Base-by-base conservation (phyloP, 148 eudicot genomes). In the Chenopodium quinoa region DNA sequence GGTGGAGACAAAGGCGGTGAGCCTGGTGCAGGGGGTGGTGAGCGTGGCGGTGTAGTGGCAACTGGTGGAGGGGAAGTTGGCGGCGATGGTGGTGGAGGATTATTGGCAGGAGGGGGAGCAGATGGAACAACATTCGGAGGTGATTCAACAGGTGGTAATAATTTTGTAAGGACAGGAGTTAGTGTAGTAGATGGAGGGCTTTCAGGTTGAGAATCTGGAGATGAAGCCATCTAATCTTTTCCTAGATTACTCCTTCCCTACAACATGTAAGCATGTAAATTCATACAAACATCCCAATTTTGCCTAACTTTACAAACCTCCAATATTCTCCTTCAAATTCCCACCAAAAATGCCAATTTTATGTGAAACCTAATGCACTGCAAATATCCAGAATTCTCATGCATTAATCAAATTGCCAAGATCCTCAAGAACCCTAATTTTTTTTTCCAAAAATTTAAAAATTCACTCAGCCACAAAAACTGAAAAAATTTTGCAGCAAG, bases 171-270 rank as follows among this genome's bases (percentile, higher is more conserved):
- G 84, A 77, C 46, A 78, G 78, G 8, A 82, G 54, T 76, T 34
- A 79, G 54, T 58, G 75, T 80, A 56, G 62, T 12, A 75, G 40
- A 25, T 14, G 88, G 86, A 80, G 87, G 78, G 37, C 52, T 17
- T 81, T 81, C 71, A 34, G 91, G 84, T 65, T 86, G 82, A 68
- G 91, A 82, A 79, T 73, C 50, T 17, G 94, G 92, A 65, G 87
- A 78, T 79, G 91, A 87, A 80, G 94, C 89, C 98, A 94, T 94
- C 62, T 64, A 56, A 34, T 56, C 62, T 14, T 56, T 56, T 14
- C 79, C 13, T 80, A 67, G 62, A 52, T 75, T 58, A 76, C 56
- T 83, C 65, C 84, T 69, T 70, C 40, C 66, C 63, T 76, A 83
- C 79, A 82, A 83, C 82, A 74, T 85, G 48, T 50, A 80, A 71